Evolutionary conservation across 768 basidiomycete genomes (phyloP), one percentile per base, ranked within the genome.

Genomic region (Leccinum disarticulatum): DNA sequence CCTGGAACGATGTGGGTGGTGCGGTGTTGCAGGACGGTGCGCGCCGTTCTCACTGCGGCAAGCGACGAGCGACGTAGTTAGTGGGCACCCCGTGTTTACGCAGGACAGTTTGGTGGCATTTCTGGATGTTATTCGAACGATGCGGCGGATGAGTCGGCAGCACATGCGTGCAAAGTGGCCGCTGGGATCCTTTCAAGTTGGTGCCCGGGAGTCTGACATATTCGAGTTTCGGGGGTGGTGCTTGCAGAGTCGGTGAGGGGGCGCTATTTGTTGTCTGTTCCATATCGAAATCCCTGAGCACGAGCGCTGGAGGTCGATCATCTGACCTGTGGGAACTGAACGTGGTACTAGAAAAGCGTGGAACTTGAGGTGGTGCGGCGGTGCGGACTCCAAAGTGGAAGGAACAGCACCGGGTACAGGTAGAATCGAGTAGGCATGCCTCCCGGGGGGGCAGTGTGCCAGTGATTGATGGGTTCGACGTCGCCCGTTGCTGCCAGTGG

Each of bases 181-280:
- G 14, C 68, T 93, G 49, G 79, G 93, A 86, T 55, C 90, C 89
- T 70, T 93, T 95, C n/a, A n/a, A n/a, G n/a, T n/a, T n/a, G 4
- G 93, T 96, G 27, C 93, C 90, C 3, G 94, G 93, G 10, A 96
- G 81, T 74, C 95, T 96, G 58, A 95, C 89, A 67, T 93, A 95
- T 72, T 95, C 93, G 38, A 95, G 74, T 71, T 94, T 93, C 1
- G 91, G 90, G 10, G 91, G 87, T 22, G 90, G 87, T 3, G 83
- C 75, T 61, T 84, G 86, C 3, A 79, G 73, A 8, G 79, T 67
- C 3, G 74, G 55, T 1, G 77, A 74, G 10, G 74, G 72, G 13
- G 72, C 61, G 2, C 65, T 63, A 31, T 71, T 73, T 61, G 73
- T 79, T 52, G 70, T 65, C 4, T 67, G 63, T n/a, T 86, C 84